phyloP scores from a whole-genome alignment of 352 stramenopile species.

The Blastocystis sp. region DNA sequence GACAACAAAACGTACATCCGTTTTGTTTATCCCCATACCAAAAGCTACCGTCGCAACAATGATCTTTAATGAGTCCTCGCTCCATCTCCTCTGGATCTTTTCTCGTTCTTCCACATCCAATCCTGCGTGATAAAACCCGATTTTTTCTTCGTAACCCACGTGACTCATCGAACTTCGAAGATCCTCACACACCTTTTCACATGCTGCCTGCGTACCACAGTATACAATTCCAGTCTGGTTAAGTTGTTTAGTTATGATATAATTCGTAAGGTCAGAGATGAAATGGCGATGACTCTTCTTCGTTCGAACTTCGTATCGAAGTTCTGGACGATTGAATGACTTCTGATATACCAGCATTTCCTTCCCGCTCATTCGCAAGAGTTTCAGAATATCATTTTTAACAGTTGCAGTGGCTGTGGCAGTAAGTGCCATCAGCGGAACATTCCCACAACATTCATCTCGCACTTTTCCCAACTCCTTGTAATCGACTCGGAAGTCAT shows the following conservation, averaged over 20 bases:
- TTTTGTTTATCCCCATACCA: constrained; percentile 92
- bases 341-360: constrained; percentile 63
- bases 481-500: constrained; percentile 83
- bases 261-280: neutral
- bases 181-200: constrained; percentile 45
- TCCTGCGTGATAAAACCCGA: constrained; percentile 71
- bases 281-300: constrained; percentile 67
- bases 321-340: constrained; percentile 82
- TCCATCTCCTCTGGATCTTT: constrained; percentile 67
- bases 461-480: constrained; percentile 65
- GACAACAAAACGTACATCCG: constrained; percentile 85
- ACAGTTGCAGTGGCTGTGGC: constrained; percentile 77
- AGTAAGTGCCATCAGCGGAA: constrained; percentile 80
- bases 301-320: constrained; percentile 76
- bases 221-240: constrained; percentile 63
- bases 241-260: neutral
- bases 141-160: constrained; percentile 56
- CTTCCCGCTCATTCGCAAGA: neutral
- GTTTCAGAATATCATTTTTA: constrained; percentile 28
- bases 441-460: neutral
- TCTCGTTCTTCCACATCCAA: constrained; percentile 69
- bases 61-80: constrained; percentile 69
- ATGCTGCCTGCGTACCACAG: constrained; percentile 42
- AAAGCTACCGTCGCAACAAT: constrained; percentile 90
- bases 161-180: constrained; percentile 3